A percentile compares a stretch with the other conserved stretches of the same genome.
Evolutionary conservation across 331 rosid species (phyloP).

Genomic region (Rhamnella rubrinervis): DNA sequence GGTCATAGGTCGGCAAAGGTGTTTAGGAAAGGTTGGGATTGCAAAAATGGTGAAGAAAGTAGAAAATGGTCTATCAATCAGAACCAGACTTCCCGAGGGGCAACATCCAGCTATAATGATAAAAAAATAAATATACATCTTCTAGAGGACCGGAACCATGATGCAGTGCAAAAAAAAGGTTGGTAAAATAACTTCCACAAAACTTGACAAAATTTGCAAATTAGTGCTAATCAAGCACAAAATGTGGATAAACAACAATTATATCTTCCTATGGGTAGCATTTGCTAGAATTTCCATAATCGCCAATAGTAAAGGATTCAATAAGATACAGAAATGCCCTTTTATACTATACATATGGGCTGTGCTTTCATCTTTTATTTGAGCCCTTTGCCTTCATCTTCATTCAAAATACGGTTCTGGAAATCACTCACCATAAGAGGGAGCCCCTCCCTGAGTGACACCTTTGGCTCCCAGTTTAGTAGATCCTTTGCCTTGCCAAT

Average conservation of each 20-base stretch:
- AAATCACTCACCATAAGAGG: conserved; percentile 97
- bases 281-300: conserved; percentile 29
- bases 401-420: conserved; percentile 89
- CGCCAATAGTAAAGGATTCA: conserved; percentile 25
- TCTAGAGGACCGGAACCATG: conserved; percentile 12
- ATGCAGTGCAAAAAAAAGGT: conserved; percentile 20
- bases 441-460: conserved; percentile 82
- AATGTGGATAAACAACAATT: conserved; percentile 11
- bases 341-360: conserved; percentile 50
- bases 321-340: conserved; percentile 27
- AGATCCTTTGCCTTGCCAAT: conserved; percentile 89
- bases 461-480: conserved; percentile 89
- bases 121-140: conserved; percentile 1
- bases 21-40: background rate
- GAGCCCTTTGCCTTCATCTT: conserved; percentile 84
- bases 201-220: conserved; percentile 25
- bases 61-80: no score
- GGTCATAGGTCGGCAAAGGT: background rate
- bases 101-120: no score
- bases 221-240: conserved; percentile 31
- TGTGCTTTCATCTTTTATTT: conserved; percentile 34
- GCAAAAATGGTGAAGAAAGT: background rate
- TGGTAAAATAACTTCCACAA: conserved; percentile 29
- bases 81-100: no score
- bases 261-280: conserved; percentile 32